phyloP scores from a whole-genome alignment of 2,329 filamentous ascomycete species.

The Tolypocladium inflatum region DNA sequence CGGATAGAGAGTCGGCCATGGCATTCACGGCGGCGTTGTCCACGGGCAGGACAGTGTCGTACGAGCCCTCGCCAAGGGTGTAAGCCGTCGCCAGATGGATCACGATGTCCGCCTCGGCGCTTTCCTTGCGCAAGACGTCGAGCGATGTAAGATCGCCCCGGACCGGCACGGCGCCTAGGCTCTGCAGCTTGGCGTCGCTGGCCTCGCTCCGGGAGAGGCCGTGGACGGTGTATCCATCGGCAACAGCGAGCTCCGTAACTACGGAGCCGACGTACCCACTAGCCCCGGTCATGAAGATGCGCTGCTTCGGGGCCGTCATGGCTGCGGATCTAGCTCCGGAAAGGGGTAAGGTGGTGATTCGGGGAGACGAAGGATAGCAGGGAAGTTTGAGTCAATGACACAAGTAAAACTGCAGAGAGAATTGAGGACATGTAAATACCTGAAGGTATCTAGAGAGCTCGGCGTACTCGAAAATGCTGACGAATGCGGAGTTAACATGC shows the following conservation, averaged over 20 bases:
- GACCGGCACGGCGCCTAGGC: constrained; percentile 26
- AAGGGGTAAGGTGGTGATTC: neutral
- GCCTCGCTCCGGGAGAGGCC: constrained; percentile 28
- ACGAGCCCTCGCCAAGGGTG: neutral
- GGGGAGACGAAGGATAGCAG: too few species aligned
- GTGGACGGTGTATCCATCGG: constrained; percentile 27
- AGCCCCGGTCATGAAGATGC: constrained; percentile 29
- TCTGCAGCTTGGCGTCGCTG: constrained; percentile 23
- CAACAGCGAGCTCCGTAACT: constrained; percentile 24
- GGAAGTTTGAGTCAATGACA: neutral
- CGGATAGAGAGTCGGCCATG: constrained; percentile 21
- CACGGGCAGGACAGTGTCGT: constrained; percentile 12
- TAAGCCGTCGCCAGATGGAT: constrained; percentile 29
- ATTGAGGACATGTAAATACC: neutral
- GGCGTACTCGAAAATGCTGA: neutral
- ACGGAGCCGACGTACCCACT: constrained; percentile 27
- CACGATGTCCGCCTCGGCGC: constrained; percentile 29
- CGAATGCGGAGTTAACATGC: neutral
- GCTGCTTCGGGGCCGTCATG: neutral
- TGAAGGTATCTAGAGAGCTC: neutral
- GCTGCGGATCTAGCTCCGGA: neutral
- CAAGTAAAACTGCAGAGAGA: neutral
- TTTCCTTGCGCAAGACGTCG: constrained; percentile 26
- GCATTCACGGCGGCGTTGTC: constrained; percentile 26
- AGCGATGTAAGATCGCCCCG: constrained; percentile 28